These are phyloP conservation scores for Casuarina cunninghamiana DNA, from an alignment of 306 rosid genomes.

Conservation along the genomic window DNA sequence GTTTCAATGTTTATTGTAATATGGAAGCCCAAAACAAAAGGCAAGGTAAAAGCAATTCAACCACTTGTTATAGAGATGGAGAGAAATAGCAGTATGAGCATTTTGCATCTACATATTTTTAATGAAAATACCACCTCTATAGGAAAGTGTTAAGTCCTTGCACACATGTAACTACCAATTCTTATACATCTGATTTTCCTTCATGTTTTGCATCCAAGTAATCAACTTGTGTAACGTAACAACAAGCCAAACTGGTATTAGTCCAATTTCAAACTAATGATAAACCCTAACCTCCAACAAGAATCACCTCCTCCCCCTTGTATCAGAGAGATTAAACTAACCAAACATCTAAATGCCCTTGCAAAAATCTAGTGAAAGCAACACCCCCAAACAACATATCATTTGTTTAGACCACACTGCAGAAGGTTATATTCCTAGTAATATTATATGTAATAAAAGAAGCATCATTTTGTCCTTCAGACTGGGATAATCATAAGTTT, in stretches of 20 bases:
- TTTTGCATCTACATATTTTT: background rate
- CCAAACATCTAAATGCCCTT: background rate
- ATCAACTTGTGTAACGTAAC: background rate
- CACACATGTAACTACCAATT: background rate
- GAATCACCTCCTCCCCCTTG: background rate
- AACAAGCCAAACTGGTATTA: background rate
- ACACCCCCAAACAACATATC: background rate
- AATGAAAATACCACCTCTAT: background rate
- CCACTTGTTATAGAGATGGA: background rate
- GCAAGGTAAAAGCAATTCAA: background rate
- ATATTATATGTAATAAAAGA: background rate
- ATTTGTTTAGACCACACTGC: background rate
- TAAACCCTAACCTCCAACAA: background rate
- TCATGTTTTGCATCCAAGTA: background rate
- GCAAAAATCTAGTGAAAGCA: background rate
- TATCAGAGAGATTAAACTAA: background rate
- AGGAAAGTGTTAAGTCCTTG: background rate
- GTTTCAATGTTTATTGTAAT: background rate
- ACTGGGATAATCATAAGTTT: background rate
- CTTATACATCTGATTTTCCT: background rate
- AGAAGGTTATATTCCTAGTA: background rate
- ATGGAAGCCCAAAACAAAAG: constrained; percentile 4
- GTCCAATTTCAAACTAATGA: background rate
- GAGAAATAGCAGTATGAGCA: background rate
- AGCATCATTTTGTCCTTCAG: background rate